Base-by-base conservation (phyloP, 2,329 filamentous ascomycete species). In the Bipolaris zeicola region DNA sequence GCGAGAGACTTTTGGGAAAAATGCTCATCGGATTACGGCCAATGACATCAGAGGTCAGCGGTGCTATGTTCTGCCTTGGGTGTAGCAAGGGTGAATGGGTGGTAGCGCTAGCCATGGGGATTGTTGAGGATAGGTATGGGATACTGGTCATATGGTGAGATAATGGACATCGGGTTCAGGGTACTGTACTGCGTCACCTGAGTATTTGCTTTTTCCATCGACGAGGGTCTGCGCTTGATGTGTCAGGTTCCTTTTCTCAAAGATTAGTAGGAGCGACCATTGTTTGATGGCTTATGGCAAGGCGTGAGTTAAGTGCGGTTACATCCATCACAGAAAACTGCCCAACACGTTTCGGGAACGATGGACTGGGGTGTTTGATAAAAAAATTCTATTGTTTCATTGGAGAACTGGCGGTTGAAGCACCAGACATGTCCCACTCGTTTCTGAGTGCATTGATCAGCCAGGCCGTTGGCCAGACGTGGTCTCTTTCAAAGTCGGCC, bases 401-500 rank as follows among this genome's bases (percentile, higher is more conserved):
- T 18, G 44, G 38, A 20, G 54, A 44, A 34, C 26, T 34, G 11
- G 38, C 63, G 16, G 33, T 26, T 11, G 54, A 62, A 1, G 26
- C 10, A 36, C 6, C 11, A 18, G 50, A 34, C 3, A 54, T n/a
- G 6, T 61, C 67, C 70, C 71, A 74, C 50, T 73, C 62, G 11
- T 18, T 18, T 41, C 60, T 70, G 14, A 74, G 52, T 18, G 65
- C 66, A 20, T 63, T 68, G 36, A 67, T 60, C 26, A 74, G 72
- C 71, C 71, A 73, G 6, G 62, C 58, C 7, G 70, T 74, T 6
- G 71, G 71, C 71, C 71, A 74, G 2, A 64, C 53, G 13, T 73
- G 62, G 18, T 46, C 56, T 3, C 33, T 58, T 48, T 73, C 70
- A 18, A 73, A 64, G 2, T 62, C 41, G 5, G 54, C 41, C 10